Conservation (phyloP, 257 asterid species). For the Haberlea rhodopensis region DNA sequence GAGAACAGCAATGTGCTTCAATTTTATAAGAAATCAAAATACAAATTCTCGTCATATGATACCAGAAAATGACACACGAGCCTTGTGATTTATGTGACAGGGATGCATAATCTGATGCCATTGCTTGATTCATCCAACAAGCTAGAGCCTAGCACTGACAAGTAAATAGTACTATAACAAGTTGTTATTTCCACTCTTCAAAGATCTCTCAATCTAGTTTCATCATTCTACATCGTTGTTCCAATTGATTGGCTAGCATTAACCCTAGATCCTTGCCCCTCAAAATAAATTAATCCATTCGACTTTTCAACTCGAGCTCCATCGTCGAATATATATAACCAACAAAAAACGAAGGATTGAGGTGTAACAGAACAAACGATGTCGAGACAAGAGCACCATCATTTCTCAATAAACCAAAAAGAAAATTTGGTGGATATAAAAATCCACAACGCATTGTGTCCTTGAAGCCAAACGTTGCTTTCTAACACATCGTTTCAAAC, state of each 20-base stretch:
- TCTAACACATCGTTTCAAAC: neutral
- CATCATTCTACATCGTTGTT: no score
- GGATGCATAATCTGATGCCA: neutral
- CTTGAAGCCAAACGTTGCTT: neutral
- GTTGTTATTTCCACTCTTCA: slow-evolving; percentile 6
- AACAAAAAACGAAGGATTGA: neutral
- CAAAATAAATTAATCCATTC: slow-evolving; percentile 1
- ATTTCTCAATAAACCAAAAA: slow-evolving; percentile 6
- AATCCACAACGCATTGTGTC: neutral
- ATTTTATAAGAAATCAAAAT: slow-evolving; percentile 11
- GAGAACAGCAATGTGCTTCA: slow-evolving; percentile 1
- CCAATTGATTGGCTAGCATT: no score
- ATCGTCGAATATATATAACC: slow-evolving; percentile 2
- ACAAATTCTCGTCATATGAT: slow-evolving; percentile 13
- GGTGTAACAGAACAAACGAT: slow-evolving; percentile 13
- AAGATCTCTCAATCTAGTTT: slow-evolving; percentile 20
- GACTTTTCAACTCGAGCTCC: slow-evolving; percentile 10
- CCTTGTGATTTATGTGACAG: neutral
- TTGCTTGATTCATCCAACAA: slow-evolving; percentile 14
- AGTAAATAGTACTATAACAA: slow-evolving; percentile 11
- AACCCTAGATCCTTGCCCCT: neutral
- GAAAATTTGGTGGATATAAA: neutral
- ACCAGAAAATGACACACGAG: slow-evolving; percentile 10
- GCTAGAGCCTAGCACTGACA: slow-evolving; percentile 19
- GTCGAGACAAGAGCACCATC: slow-evolving; percentile 14